A percentile compares a stretch with the other conserved stretches of the same genome.
These are phyloP conservation scores for Blastomyces gilchristii DNA, from an alignment of 2,329 filamentous ascomycete genomes.

Conservation along the genomic window DNA sequence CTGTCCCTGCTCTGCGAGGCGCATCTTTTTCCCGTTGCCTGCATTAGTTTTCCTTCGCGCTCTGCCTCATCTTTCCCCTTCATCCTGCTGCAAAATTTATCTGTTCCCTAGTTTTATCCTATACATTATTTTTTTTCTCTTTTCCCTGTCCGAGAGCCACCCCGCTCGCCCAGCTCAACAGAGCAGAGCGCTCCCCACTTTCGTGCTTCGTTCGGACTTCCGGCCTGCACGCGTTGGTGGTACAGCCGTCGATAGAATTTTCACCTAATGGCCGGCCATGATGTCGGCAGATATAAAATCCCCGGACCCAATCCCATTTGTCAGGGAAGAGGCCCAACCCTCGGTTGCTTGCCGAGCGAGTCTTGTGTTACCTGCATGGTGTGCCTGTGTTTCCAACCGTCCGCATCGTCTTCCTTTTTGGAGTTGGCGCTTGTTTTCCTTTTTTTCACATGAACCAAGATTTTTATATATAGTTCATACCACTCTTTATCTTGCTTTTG, in stretches of 20 bases:
- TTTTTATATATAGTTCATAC: too few species aligned
- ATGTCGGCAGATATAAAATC: neutral
- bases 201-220: conserved; percentile 5
- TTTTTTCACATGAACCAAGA: neutral
- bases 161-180: neutral
- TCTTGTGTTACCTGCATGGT: neutral
- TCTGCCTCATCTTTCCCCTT: neutral
- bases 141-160: neutral
- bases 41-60: neutral
- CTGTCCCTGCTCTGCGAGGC: neutral
- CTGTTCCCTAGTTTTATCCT: neutral
- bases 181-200: neutral
- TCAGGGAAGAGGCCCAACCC: neutral
- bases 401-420: neutral
- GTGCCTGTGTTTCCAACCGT: neutral
- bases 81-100: neutral
- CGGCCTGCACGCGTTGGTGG: neutral
- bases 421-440: neutral
- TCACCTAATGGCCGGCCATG: neutral
- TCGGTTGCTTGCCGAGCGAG: neutral
- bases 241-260: neutral
- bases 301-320: neutral
- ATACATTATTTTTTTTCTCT: neutral
- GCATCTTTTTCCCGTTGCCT: neutral
- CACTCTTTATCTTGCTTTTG: too few species aligned